A percentile compares a stretch with the other conserved stretches of the same genome.
phyloP scores from a whole-genome alignment of 495 filamentous ascomycete species.

The Penicillium chermesinum region DNA sequence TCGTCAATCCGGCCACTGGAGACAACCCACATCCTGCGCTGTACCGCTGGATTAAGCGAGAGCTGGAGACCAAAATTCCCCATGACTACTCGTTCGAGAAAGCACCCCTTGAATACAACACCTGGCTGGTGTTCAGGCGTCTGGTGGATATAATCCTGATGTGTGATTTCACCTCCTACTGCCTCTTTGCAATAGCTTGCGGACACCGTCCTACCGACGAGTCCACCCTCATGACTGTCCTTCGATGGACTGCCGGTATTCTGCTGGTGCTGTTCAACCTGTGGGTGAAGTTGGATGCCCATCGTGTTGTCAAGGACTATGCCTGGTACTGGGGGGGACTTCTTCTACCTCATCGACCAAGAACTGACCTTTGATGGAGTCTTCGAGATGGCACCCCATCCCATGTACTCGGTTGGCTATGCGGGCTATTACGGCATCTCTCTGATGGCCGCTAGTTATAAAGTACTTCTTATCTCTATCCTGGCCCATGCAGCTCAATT shows the following conservation, averaged over 20 bases:
- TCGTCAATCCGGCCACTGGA: conserved; percentile 74
- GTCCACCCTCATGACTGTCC: conserved; percentile 56
- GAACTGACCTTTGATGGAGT: conserved; percentile 97
- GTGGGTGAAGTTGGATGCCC: conserved; percentile 97
- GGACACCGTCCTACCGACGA: conserved; percentile 68
- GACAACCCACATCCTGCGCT: conserved; percentile 75
- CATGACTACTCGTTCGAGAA: conserved; percentile 90
- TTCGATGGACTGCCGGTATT: conserved; percentile 79
- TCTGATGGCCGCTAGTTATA: conserved; percentile 97
- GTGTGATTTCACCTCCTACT: conserved; percentile 97
- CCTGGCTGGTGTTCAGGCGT: conserved; percentile 93
- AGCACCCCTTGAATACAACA: conserved; percentile 96
- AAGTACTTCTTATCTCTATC: conserved; percentile 92
- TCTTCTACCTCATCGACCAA: conserved; percentile 98
- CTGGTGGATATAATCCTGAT: conserved; percentile 94
- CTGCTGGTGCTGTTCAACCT: conserved; percentile 88
- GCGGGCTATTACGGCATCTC: conserved; percentile 98
- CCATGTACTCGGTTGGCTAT: conserved; percentile 99
- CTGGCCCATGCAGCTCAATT: conserved; percentile 93
- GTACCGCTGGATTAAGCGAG: conserved; percentile 75
- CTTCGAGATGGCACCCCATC: conserved; percentile 98
- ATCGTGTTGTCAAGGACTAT: conserved; percentile 98
- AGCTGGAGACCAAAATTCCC: conserved; percentile 91
- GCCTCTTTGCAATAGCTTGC: conserved; percentile 90
- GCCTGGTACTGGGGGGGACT: conserved; percentile 99